Evolutionary conservation across 805 yeast genomes (phyloP).

Genomic region (Ascoidea rubescens): DNA sequence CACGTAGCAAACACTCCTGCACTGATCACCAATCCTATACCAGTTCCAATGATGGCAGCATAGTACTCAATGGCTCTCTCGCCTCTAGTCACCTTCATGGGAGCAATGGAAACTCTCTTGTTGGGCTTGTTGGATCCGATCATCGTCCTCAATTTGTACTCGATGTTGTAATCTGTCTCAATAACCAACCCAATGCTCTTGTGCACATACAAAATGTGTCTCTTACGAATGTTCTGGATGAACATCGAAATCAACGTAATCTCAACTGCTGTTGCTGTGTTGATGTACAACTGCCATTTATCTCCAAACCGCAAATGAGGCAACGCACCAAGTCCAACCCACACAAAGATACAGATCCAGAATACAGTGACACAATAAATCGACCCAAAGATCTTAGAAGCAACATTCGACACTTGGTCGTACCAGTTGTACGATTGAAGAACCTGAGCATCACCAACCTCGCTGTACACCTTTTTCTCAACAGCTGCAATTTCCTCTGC

Average conservation of each 20-base stretch:
- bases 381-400: conserved; percentile 19
- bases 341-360: conserved; percentile 24
- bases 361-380: conserved; percentile 18
- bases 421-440: conserved; percentile 19
- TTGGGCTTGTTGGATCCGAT: conserved; percentile 15
- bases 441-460: conserved; percentile 7
- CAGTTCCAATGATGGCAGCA: conserved; percentile 29
- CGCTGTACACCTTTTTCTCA: conserved; percentile 1
- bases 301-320: conserved; percentile 18
- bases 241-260: conserved; percentile 22
- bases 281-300: conserved; percentile 27
- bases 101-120: conserved; percentile 12
- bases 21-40: conserved; percentile 23
- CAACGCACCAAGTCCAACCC: conserved; percentile 24
- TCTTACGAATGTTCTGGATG: conserved; percentile 24
- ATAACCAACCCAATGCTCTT: conserved; percentile 12
- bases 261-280: conserved; percentile 26
- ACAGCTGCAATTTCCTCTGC: background rate
- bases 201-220: conserved; percentile 20
- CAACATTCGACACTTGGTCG: conserved; percentile 18
- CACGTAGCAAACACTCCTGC: conserved; percentile 21
- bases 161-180: conserved; percentile 19
- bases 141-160: conserved; percentile 13
- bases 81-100: conserved; percentile 11
- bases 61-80: conserved; percentile 21